These are phyloP conservation scores for Candida insectalens DNA, from an alignment of 805 yeast species.

Conservation along the genomic window DNA sequence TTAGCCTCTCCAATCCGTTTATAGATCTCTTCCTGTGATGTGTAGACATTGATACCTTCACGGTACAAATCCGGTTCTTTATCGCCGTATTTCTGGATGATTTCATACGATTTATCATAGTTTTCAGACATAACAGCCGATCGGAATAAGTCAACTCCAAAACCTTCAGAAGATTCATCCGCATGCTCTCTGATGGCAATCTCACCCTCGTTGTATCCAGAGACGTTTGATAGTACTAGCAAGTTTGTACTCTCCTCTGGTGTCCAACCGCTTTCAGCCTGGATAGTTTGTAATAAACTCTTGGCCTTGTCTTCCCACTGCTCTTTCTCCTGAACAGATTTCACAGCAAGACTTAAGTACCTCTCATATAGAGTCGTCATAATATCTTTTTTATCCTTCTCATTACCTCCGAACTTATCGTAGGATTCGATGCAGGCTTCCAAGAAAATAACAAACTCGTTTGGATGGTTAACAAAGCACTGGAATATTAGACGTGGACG, in stretches of 20 bases:
- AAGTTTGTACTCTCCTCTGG: conserved; percentile 48
- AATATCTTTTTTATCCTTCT: conserved; percentile 62
- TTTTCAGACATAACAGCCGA: conserved; percentile 52
- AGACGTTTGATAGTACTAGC: conserved; percentile 46
- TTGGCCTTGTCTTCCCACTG: conserved; percentile 63
- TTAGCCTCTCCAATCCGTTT: conserved; percentile 42
- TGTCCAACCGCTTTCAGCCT: conserved; percentile 24
- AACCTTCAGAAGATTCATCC: conserved; percentile 22
- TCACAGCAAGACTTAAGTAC: conserved; percentile 50
- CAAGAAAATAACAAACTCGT: conserved; percentile 81
- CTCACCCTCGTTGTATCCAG: conserved; percentile 44
- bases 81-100: conserved; percentile 51
- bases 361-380: conserved; percentile 74
- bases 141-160: conserved; percentile 56
- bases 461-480: conserved; percentile 75
- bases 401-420: conserved; percentile 63
- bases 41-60: conserved; percentile 52
- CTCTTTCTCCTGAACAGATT: conserved; percentile 25
- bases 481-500: conserved; percentile 80
- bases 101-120: conserved; percentile 42
- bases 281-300: conserved; percentile 32
- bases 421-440: conserved; percentile 85
- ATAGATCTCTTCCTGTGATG: conserved; percentile 44
- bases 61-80: conserved; percentile 56
- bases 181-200: conserved; percentile 25